Percentiles rank a stretch among this genome's conserved stretches.
phyloP scores from a whole-genome alignment of 2,329 filamentous ascomycete species.

The Colletotrichum lini region DNA sequence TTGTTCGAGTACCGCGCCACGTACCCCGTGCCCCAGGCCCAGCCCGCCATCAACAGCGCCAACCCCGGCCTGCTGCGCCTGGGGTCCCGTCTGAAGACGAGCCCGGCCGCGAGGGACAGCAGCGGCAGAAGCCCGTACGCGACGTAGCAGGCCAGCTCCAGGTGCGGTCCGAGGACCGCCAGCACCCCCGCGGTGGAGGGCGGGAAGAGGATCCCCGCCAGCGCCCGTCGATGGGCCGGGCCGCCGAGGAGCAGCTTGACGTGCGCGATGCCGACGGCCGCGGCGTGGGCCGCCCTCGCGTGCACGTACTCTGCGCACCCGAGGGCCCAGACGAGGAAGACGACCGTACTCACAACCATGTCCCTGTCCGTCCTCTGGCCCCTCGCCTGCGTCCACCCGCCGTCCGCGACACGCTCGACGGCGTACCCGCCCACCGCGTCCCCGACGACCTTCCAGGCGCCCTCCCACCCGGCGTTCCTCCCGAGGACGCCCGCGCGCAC shows the following conservation, averaged over 20 bases:
- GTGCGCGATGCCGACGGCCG: conserved; percentile 48
- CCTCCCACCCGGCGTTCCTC: neutral
- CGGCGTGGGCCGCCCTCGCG: conserved; percentile 46
- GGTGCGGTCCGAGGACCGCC: neutral
- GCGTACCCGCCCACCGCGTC: conserved; percentile 19
- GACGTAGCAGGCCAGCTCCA: conserved; percentile 6
- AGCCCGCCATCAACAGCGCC: conserved; percentile 32
- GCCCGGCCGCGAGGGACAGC: conserved; percentile 5
- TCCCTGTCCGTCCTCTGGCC: neutral
- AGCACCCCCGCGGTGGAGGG: rapidly evolving
- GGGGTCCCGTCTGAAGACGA: conserved; percentile 1
- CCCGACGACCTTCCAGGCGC: neutral
- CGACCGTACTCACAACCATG: conserved; percentile 2
- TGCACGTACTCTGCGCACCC: conserved; percentile 50
- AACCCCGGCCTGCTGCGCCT: conserved; percentile 25
- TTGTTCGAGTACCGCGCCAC: conserved; percentile 53
- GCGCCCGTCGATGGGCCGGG: neutral
- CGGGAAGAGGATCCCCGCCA: conserved; percentile 1
- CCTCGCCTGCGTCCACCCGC: neutral
- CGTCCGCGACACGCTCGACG: conserved; percentile 15
- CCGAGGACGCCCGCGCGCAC: conserved; percentile 30
- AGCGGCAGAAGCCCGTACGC: conserved; percentile 17
- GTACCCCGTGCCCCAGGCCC: conserved; percentile 43
- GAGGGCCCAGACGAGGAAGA: conserved; percentile 48
- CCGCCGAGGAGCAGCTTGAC: conserved; percentile 42